Base-by-base conservation (phyloP, 306 rosid species). In the Cucurbita moschata region DNA sequence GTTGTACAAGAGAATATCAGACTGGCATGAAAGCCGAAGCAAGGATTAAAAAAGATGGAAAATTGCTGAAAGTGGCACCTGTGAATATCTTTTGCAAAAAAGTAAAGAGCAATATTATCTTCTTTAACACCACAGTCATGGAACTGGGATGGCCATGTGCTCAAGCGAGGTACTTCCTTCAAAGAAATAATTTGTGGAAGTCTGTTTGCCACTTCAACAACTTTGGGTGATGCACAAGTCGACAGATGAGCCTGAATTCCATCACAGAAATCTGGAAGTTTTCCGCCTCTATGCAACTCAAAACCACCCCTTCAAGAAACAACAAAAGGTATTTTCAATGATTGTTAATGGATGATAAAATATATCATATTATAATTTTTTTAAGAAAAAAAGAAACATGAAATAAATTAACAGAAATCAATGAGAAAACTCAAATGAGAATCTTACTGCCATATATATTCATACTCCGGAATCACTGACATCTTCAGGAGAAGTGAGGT, bases 241-340 rank as follows among this genome's bases (percentile, higher is more conserved):
- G 98, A 93, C 72, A 87, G 81, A 82, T 90, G 98, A 13, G 97
- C 98, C 81, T 93, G 98, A 73, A 90, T 67, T 75, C 97, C 97
- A 60, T 86, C 81, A 76, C 80, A 86, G 6, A 86, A 74, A 46
- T 84, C 89, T 26, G 78, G 77, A 76, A 75, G 67, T 69, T 83
- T 82, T 71, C 89, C 97, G 56, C 80, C 83, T 82, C 83, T 88
- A 61, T 75, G 86, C 74, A 93, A 83, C 79, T 86, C 88, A 87
- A 93, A 88, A 79, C 79, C 75, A 68, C 98, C 97, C 84, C 98
- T 93, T 85, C 74, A 74, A n/a, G 67, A 60, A 76, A 80, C 66
- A 59, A 85, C 74, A 59, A 69, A 75, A 78, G 51, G 53, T 43
- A 68, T 43, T 42, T 40, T 77, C 64, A 53, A 10, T 35, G 56